Percentiles rank a stretch among this genome's conserved stretches.
These are phyloP conservation scores for Rhizopogon vesiculosus DNA, from an alignment of 768 basidiomycete species.

Conservation along the genomic window DNA sequence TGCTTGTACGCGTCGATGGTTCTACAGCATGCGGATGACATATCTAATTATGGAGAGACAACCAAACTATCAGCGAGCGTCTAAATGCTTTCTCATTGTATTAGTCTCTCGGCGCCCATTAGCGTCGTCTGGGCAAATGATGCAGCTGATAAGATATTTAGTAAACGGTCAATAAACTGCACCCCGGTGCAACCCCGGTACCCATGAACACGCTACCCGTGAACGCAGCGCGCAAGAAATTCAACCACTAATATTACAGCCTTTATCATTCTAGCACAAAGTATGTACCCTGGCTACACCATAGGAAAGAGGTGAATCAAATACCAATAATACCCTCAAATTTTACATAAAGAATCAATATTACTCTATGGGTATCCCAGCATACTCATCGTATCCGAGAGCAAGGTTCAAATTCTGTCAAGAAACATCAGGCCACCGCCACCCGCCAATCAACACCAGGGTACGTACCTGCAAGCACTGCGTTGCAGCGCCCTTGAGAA, in stretches of 20 bases:
- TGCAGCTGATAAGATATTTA: not conserved
- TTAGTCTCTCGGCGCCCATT: not conserved
- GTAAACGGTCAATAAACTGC: not conserved
- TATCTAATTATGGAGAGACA: not conserved
- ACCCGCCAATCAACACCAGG: not conserved
- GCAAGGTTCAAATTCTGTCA: slow-evolving; percentile 84
- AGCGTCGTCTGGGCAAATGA: not conserved
- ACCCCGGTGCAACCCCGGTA: not conserved
- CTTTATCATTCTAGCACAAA: not conserved
- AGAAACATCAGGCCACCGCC: not conserved
- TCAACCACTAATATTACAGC: not conserved
- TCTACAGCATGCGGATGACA: not conserved
- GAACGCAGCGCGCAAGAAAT: no score
- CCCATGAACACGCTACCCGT: no score
- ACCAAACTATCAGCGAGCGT: not conserved
- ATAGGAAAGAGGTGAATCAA: not conserved
- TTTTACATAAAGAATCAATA: no score
- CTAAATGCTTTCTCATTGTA: not conserved
- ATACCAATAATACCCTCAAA: not conserved
- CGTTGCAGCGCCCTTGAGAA: slow-evolving; percentile 98
- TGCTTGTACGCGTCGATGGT: not conserved
- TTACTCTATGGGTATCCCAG: slow-evolving; percentile 57
- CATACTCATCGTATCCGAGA: slow-evolving; percentile 81
- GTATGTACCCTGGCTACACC: not conserved
- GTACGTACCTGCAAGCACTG: slow-evolving; percentile 86